Evolutionary conservation across 345 rosid genomes (phyloP), one percentile per base, ranked within the genome.

Genomic region (Psidium friedrichsthalianum): DNA sequence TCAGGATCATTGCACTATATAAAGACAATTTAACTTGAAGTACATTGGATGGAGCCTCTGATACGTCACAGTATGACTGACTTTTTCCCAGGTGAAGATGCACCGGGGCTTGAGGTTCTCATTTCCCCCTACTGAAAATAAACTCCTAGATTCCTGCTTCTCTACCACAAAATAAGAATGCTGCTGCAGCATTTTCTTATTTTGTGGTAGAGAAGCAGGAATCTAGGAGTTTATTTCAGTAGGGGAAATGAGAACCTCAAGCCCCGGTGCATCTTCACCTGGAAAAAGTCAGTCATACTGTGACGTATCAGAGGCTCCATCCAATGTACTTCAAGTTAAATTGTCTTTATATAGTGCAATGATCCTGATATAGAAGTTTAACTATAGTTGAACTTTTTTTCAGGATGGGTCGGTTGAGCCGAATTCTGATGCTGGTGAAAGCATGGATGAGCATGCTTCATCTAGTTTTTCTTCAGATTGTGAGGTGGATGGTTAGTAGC

Each of bases 11-110:
- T 83, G 85, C 57, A 84, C 51, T 36, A 83, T n/a, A 54, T 61
- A n/a, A 42, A 85, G 86, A 84, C 81, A 36, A 82, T 74, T 83
- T 59, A 88, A 84, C 32, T 36, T 83, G 22, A 64, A 86, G 86
- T 94, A 97, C 98, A 88, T 85, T 93, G 87, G 90, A 92, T 36
- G 88, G 89, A 88, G 94, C 90, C 84, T 89, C 91, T 82, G 90
- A 88, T 59, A 76, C 64, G 86, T 91, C 64, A 83, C 85, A 59
- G 83, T 87, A 78, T 85, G 88, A 90, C 15, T 89, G 92, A 86
- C 84, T 81, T 88, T 85, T 91, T 87, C 88, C n/a, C 87, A 53
- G 90, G 89, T 74, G 93, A 90, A 78, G 90, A 87, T 49, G 86
- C 89, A 83, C 86, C 89, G 29, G 88, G 87, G 61, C 88, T 85